Base-by-base conservation (phyloP, 805 yeast species). In the Candida mattraensis region DNA sequence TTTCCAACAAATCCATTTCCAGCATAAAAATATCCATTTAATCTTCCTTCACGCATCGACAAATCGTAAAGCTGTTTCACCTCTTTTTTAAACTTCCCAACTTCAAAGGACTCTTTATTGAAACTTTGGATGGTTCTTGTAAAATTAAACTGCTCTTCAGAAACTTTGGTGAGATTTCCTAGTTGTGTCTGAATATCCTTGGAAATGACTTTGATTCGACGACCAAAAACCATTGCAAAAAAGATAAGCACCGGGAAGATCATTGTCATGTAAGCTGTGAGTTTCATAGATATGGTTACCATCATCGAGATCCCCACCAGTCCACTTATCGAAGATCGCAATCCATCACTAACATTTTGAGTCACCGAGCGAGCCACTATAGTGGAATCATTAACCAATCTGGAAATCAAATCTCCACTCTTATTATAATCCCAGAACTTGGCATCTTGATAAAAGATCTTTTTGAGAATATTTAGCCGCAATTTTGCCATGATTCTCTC, bases 341-440 rank as follows among this genome's bases (percentile, higher is more conserved):
- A 71, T n/a, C 98, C 98, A 57, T 91, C 97, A 39, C 93, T 82
- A 16, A 91, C 72, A 57, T 91, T 89, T 48, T 84, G 91, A 21
- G 96, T 87, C 13, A 91, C 76, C 0, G 96, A 79, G 51, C 82
- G 78, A 5, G 96, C 76, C 10, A 91, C 94, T 28, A 91, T 78
- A 19, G 88, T 87, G 1, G 96, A 84, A 58, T 91, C 98, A 26
- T 86, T 83, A 4, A 93, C 83, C 30, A 91, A 66, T 43, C 98
- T 70, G 5, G 96, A 87, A 28, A 91, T 87, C 51, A 91, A 68
- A 56, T 91, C 98, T 25, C 98, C 98, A 7, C 88, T 87, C 45
- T 89, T 78, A 40, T 93, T 88, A 20, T 79, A 78, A 53, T 91
- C 98, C 63, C 89, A 79, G 53, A 91, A 91, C 46, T 84, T 83